These are phyloP conservation scores for Rhamnella rubrinervis DNA, from an alignment of 331 rosid species.

Conservation along the genomic window DNA sequence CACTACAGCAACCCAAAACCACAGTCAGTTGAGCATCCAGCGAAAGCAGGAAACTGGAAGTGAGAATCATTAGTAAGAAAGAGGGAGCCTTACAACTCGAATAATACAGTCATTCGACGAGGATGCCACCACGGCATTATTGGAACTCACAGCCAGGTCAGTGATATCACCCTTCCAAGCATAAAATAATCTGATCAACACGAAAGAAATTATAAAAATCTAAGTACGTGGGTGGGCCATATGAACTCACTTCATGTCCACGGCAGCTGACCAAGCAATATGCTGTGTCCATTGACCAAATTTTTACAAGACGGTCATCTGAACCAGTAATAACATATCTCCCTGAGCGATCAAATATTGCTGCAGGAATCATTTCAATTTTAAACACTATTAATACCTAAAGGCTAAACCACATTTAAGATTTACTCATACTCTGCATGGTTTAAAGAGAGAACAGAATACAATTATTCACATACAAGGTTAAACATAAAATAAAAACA, in stretches of 20 bases:
- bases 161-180: conserved; percentile 89
- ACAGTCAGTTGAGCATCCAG: conserved; percentile 23
- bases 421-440: not conserved
- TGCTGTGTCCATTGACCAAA: conserved; percentile 99
- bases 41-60: conserved; percentile 1
- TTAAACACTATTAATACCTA: conserved; percentile 26
- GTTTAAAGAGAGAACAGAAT: conserved; percentile 1
- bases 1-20: conserved; percentile 50
- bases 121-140: conserved; percentile 95
- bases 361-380: conserved; percentile 49
- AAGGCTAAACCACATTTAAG: not conserved
- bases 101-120: conserved; percentile 90
- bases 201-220: not conserved
- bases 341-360: conserved; percentile 89
- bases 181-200: conserved; percentile 15
- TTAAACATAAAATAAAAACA: not conserved
- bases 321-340: conserved; percentile 95
- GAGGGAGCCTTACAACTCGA: conserved; percentile 77
- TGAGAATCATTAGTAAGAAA: conserved; percentile 5
- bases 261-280: conserved; percentile 98
- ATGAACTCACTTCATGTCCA: conserved; percentile 88
- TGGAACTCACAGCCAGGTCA: conserved; percentile 97
- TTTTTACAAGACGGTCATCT: conserved; percentile 95
- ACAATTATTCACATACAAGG: not conserved
- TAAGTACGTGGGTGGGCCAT: conserved; percentile 10